Evolutionary conservation across 2,329 filamentous ascomycete genomes (phyloP).

Genomic region (Cladophialophora psammophila): DNA sequence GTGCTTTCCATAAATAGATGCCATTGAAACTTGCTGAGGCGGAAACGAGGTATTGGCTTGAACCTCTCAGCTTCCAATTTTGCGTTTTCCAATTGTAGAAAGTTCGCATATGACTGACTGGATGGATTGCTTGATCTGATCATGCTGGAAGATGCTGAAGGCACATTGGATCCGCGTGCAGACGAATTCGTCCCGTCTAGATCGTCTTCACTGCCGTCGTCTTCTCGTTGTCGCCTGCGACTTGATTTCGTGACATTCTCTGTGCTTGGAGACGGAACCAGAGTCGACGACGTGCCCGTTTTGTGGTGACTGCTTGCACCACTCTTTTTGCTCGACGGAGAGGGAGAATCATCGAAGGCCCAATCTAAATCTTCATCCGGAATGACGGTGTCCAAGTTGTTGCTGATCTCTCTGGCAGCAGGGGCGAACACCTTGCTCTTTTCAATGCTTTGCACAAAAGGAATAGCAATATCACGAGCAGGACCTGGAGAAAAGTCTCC

Average conservation of each 20-base stretch:
- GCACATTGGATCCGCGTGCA: constrained; percentile 48
- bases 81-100: constrained; percentile 73
- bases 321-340: constrained; percentile 22
- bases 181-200: constrained; percentile 44
- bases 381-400: constrained; percentile 75
- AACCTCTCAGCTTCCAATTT: constrained; percentile 78
- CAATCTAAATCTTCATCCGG: constrained; percentile 93
- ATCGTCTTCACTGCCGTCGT: constrained; percentile 38
- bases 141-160: constrained; percentile 50
- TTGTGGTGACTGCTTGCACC: constrained; percentile 22
- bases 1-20: constrained; percentile 87
- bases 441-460: constrained; percentile 78
- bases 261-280: constrained; percentile 22
- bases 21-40: constrained; percentile 85
- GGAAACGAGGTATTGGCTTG: constrained; percentile 71
- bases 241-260: constrained; percentile 34
- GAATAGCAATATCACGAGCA: constrained; percentile 74
- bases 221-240: constrained; percentile 50
- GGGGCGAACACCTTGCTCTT: constrained; percentile 81
- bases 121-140: constrained; percentile 50
- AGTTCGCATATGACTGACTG: constrained; percentile 52
- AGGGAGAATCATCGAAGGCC: constrained; percentile 76
- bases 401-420: constrained; percentile 80
- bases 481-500: constrained; percentile 86
- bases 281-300: constrained; percentile 26